Base-by-base conservation (phyloP, 2,329 filamentous ascomycete genomes). In the Claviceps fusiformis region DNA sequence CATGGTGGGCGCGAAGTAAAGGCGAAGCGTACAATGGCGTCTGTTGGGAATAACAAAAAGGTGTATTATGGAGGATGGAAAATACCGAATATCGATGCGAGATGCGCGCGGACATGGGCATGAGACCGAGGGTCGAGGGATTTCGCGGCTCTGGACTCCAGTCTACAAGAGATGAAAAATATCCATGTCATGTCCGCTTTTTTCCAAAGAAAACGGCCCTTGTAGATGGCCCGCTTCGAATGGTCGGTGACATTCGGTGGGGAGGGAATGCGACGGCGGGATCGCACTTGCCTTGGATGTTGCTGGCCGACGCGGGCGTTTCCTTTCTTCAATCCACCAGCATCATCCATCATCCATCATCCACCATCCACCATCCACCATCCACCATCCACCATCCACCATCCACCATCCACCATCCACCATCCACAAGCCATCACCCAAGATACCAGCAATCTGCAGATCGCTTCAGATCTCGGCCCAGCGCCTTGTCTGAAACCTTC, bases 1-100 rank as follows among this genome's bases (percentile, higher is more conserved):
- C 84, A 87, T 87, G 56, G 47, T 11, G 43, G 56, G 24, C 35
- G 50, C 33, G 19, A 46, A 50, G 49, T 35, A 27, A 52, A 57
- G 15, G 46, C 9, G 35, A 13, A 39, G 10, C 10, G 10, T 4
- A 46, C 17, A 15, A 29, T 49, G n/a, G 10, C 19, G 44, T 24
- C 44, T 46, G 44, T 27, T 46, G 44, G 11, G 19, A 46, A 27
- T 24, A 11, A 11, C 24, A 27, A 29, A 46, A 46, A 24, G 24
- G 5, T 19, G 19, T 46, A 46, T 27, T 46, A 31, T 47, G 6
- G 45, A 31, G 45, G 45, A 47, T 46, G 44, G 44, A 19, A 45
- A 45, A 27, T 13, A 27, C 44, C 19, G 17, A 27, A 45, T 45
- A 45, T 13, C 19, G 27, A 45, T 45, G 19, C 44, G 44, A 13